Evolutionary conservation across 768 basidiomycete species (phyloP), one percentile per base, ranked within the genome.

Genomic region (Clavaria fumosa): DNA sequence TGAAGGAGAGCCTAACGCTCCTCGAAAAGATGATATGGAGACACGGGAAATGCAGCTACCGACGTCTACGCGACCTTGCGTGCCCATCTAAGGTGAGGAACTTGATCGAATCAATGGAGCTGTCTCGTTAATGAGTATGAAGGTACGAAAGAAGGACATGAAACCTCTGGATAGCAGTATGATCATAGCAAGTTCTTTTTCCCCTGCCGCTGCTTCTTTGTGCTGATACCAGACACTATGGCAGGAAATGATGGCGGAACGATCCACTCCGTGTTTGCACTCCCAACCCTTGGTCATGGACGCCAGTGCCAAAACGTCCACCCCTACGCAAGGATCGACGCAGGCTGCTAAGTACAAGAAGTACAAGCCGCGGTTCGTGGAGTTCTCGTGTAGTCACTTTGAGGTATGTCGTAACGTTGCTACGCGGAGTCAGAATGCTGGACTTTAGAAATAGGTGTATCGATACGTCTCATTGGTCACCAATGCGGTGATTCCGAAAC

Each of bases 181-280:
- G 35, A 78, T 86, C 35, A 55, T 86, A 40, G 81, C 83, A 45
- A 28, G 10, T 6, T 37, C 20, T 19, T 17, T 38, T 12, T 23
- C 11, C 10, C 27, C 37, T 34, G 12, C 27, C 4, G 21, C 22
- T 17, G 19, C 10, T 7, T 15, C n/a, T 20, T 31, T 36, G 44
- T 30, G 19, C 32, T 36, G 34, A n/a, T n/a, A n/a, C n/a, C n/a
- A n/a, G n/a, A n/a, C n/a, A n/a, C n/a, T n/a, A 40, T 28, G 20
- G 10, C 47, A 86, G 81, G 82, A 82, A 57, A 60, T 83, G 49
- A 70, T 85, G 59, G 79, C 84, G 0, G 82, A 84, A 52, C 61
- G 66, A 31, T 71, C 75, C 4, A 52, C n/a, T n/a, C n/a, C n/a
- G n/a, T n/a, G n/a, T n/a, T n/a, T 69, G 22, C 65, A 69, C 30